Base-by-base conservation (phyloP, 2,329 filamentous ascomycete genomes). In the Aspergillus sp. region DNA sequence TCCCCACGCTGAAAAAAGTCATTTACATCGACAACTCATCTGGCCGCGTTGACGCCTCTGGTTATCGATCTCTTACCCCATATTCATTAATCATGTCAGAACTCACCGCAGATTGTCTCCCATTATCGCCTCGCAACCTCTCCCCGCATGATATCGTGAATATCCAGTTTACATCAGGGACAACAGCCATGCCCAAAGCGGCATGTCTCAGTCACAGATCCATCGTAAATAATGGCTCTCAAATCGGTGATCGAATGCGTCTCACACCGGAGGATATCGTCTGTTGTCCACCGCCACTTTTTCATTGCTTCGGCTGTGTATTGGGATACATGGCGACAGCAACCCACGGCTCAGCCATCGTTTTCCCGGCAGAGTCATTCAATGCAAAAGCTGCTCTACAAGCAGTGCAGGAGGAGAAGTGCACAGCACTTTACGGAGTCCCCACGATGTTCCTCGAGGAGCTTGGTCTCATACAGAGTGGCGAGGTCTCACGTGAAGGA, bases 101-200 rank as follows among this genome's bases (percentile, higher is more conserved):
- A 7, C 64, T 77, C 47, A 67, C 71, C 5, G 62, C 61, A n/a
- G 58, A 66, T 43, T 59, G 58, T 38, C 48, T 45, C 38, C 46
- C 65, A 48, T 44, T 86, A 68, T 56, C 67, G 58, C 48, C 72
- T 66, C 62, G 73, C 61, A 8, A 54, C 56, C 28, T 65, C 26
- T 66, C 72, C 85, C 74, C 82, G 0, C 64, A 79, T 48, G 91
- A 97, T 40, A 82, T 86, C 2, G 84, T 94, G 53, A 97, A 96
- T 62, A 95, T 97, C 51, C 91, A 97, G 65, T 97, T 97, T 71
- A 98, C 93, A 0, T 91, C 86, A 0, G 93, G 91, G n/a, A 97
- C 93, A 0, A 97, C 93, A 0, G 88, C 87, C 1, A 75, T 79
- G 58, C 91, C 90, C 19, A 97, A 97, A 69, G 93, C 93, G 0